Conservation (phyloP, 2,329 filamentous ascomycete species). For the Thielaviopsis populi region DNA sequence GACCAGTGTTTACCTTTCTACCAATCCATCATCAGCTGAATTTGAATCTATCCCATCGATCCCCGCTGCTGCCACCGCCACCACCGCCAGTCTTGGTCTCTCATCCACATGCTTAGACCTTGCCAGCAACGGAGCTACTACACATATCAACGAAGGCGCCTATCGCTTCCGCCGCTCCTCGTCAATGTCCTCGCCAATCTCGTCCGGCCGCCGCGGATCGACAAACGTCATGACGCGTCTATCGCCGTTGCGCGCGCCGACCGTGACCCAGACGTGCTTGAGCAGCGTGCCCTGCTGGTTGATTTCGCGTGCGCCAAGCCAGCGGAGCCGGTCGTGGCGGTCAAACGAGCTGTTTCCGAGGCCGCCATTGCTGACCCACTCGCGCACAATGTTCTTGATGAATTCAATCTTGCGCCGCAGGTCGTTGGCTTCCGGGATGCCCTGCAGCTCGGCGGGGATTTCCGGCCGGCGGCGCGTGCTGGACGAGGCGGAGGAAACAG, state of each 20-base stretch:
- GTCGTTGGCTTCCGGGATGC: conserved; percentile 55
- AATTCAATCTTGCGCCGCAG: conserved; percentile 62
- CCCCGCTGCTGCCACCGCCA: background rate
- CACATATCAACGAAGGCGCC: no score
- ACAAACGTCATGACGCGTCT: conserved; percentile 39
- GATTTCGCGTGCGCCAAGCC: conserved; percentile 43
- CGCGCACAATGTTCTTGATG: conserved; percentile 49
- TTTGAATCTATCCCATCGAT: background rate
- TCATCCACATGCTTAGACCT: no score
- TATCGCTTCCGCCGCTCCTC: conserved; percentile 22
- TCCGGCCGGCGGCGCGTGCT: conserved; percentile 41
- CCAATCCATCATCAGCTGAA: background rate
- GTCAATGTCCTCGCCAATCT: conserved; percentile 40
- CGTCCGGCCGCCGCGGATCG: conserved; percentile 38
- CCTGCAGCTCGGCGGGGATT: conserved; percentile 44
- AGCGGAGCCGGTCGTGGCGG: conserved; percentile 38
- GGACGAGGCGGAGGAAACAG: conserved; percentile 29
- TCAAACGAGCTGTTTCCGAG: conserved; percentile 51
- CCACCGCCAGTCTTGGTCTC: no score
- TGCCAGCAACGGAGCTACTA: no score
- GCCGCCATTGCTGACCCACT: conserved; percentile 57
- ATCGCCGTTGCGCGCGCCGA: conserved; percentile 48
- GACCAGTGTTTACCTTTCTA: background rate
- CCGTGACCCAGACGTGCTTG: conserved; percentile 55
- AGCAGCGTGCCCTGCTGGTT: conserved; percentile 28